phyloP scores from a whole-genome alignment of 768 basidiomycete species.

The Tricholoma terreum region DNA sequence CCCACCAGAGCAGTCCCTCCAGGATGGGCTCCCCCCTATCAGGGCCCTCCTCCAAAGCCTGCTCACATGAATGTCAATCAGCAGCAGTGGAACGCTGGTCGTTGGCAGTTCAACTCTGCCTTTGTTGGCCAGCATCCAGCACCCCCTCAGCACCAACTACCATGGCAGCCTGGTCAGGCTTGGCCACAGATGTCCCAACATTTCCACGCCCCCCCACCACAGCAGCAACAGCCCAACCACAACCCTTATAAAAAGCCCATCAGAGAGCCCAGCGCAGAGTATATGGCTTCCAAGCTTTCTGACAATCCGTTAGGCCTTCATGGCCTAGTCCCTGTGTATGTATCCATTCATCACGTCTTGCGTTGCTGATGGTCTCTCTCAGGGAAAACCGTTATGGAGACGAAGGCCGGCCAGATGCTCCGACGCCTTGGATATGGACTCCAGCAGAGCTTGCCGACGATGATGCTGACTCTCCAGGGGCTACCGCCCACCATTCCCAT shows the following conservation, averaged over 20 bases:
- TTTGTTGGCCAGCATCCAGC: constrained; percentile 29
- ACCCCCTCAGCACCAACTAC: constrained; percentile 16
- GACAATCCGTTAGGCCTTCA: constrained; percentile 66
- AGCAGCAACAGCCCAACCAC: constrained; percentile 23
- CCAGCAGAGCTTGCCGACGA: constrained; percentile 42
- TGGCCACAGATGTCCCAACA: constrained; percentile 31
- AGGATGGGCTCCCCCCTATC: constrained; percentile 34
- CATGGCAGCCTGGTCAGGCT: constrained; percentile 41
- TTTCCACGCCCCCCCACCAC: constrained; percentile 18
- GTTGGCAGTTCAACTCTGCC: constrained; percentile 49
- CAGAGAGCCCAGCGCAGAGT: constrained; percentile 61
- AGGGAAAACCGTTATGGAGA: constrained; percentile 34
- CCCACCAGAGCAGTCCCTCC: constrained; percentile 7
- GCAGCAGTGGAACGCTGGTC: constrained; percentile 51
- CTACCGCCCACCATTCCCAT: constrained; percentile 14
- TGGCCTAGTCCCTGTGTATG: constrained; percentile 64
- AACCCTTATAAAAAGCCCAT: constrained; percentile 67
- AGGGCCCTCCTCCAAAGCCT: constrained; percentile 61
- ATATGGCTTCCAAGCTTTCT: constrained; percentile 54
- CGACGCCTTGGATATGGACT: constrained; percentile 78
- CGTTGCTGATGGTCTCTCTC: background rate
- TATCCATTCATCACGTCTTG: constrained; percentile 10
- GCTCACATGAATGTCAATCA: constrained; percentile 40
- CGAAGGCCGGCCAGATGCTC: constrained; percentile 11
- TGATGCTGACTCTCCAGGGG: constrained; percentile 13